Evolutionary conservation across 1,284 basidiomycete genomes (phyloP).

Genomic region (Ustilago trichophora): DNA sequence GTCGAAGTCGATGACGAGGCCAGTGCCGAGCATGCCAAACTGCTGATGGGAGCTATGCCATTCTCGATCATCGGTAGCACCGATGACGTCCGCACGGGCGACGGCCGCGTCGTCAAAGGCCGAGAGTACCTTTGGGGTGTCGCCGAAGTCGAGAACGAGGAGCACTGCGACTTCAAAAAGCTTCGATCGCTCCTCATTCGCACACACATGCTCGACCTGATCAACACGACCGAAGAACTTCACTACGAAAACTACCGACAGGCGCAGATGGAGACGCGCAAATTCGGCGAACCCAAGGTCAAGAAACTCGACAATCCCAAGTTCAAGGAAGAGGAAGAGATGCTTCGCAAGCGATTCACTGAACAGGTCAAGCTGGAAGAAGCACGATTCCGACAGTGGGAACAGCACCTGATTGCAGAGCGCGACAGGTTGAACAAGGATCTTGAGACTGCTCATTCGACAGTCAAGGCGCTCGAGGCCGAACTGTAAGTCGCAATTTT

Average conservation of each 20-base stretch:
- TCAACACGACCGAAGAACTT: constrained; percentile 91
- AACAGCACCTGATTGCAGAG: constrained; percentile 81
- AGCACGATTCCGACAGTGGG: constrained; percentile 97
- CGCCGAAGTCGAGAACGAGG: constrained; percentile 96
- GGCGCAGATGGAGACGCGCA: constrained; percentile 99
- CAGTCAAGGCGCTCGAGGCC: constrained; percentile 64
- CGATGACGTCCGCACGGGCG: constrained; percentile 87
- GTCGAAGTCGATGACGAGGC: constrained; percentile 89
- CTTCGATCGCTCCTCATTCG: constrained; percentile 93
- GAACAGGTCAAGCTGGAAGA: constrained; percentile 99
- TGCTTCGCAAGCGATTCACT: constrained; percentile 93
- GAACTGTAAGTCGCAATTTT: too few species aligned
- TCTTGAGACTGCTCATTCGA: constrained; percentile 62
- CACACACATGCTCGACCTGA: constrained; percentile 98
- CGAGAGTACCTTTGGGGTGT: constrained; percentile 99
- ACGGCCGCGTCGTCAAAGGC: constrained; percentile 93
- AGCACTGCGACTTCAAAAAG: constrained; percentile 99
- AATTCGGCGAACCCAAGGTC: constrained; percentile 97
- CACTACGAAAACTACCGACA: constrained; percentile 99
- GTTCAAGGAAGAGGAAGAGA: constrained; percentile 99
- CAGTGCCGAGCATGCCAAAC: constrained; percentile 86
- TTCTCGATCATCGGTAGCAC: constrained; percentile 99
- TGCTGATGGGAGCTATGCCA: constrained; percentile 84
- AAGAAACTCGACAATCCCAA: constrained; percentile 99
- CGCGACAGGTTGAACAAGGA: constrained; percentile 66